phyloP scores from a whole-genome alignment of 352 stramenopile genomes.

The Globisporangium viniferum region DNA sequence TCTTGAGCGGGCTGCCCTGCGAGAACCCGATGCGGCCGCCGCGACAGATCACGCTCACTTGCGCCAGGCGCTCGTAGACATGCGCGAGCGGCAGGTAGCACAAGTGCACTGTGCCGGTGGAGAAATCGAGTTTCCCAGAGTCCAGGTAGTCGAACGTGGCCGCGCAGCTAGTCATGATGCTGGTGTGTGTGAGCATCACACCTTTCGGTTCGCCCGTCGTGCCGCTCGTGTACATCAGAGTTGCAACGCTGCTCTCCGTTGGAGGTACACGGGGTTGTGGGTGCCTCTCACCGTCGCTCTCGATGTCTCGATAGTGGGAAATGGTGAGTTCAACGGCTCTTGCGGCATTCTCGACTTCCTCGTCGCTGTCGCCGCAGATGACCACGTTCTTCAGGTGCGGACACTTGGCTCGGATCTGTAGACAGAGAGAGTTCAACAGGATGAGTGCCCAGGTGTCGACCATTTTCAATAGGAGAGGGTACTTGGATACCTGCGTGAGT shows the following conservation, averaged over 20 bases:
- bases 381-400: conserved; percentile 48
- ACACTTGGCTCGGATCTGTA: conserved; percentile 34
- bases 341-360: conserved; percentile 33
- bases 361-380: conserved; percentile 33
- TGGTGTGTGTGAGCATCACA: conserved; percentile 92
- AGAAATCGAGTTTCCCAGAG: conserved; percentile 23
- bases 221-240: conserved; percentile 94
- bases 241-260: conserved; percentile 77
- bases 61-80: conserved; percentile 91
- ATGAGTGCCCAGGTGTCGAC: not conserved
- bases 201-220: conserved; percentile 96
- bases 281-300: conserved; percentile 35
- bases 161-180: conserved; percentile 32
- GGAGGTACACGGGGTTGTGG: conserved; percentile 30
- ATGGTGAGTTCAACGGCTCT: conserved; percentile 35
- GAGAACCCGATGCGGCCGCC: conserved; percentile 92
- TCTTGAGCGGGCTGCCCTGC: conserved; percentile 80
- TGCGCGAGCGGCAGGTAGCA: conserved; percentile 96
- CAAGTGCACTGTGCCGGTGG: conserved; percentile 85
- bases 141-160: conserved; percentile 39
- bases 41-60: conserved; percentile 52
- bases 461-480: not conserved
- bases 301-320: conserved; percentile 34
- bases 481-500: conserved; percentile 27
- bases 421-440: not conserved